Percentiles rank a stretch among this genome's conserved stretches.
Evolutionary conservation across 2,329 filamentous ascomycete genomes (phyloP).

Genomic region (Emmonsia crescens): DNA sequence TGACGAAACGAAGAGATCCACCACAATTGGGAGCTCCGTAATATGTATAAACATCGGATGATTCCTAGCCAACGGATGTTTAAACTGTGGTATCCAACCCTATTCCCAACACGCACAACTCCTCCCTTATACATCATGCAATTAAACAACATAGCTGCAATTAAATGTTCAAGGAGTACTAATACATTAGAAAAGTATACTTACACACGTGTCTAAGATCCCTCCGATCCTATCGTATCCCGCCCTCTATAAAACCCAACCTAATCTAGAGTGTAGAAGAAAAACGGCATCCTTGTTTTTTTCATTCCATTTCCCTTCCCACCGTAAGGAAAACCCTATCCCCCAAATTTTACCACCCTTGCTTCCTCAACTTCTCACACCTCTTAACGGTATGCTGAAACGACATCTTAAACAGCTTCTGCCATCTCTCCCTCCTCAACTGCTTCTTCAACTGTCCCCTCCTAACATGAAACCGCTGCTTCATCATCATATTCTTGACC

Average conservation of each 20-base stretch:
- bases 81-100: background rate
- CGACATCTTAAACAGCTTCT: slow-evolving; percentile 34
- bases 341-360: slow-evolving; percentile 32
- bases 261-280: background rate
- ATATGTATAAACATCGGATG: background rate
- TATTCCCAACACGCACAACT: background rate
- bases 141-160: background rate
- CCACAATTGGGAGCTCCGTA: background rate
- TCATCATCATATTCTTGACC: slow-evolving; percentile 21
- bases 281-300: background rate
- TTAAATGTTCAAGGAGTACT: background rate
- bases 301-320: background rate
- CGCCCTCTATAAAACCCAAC: background rate
- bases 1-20: background rate
- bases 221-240: background rate
- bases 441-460: slow-evolving; percentile 34
- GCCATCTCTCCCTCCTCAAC: slow-evolving; percentile 30
- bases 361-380: slow-evolving; percentile 35
- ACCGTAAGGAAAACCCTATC: background rate
- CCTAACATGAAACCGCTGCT: slow-evolving; percentile 33
- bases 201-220: background rate
- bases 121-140: background rate
- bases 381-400: slow-evolving; percentile 32
- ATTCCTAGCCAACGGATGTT: background rate
- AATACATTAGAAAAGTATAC: background rate